Conservation (phyloP, 2,329 filamentous ascomycete species). For the Conoideocrella luteorostrata region DNA sequence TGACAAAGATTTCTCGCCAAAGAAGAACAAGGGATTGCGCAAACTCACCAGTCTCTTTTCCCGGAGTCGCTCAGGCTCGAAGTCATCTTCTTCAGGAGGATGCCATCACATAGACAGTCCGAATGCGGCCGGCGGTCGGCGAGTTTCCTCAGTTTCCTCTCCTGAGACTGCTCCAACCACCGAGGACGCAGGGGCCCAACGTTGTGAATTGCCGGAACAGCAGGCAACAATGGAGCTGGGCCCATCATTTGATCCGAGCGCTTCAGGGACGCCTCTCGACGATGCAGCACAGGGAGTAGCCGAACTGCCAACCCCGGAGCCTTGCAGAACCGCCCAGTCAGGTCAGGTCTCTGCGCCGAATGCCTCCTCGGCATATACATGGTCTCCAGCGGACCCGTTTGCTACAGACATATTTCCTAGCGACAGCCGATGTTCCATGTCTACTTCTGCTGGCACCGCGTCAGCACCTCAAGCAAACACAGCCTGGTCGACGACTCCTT, state of each 20-base stretch:
- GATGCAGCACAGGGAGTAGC: neutral
- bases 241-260: neutral
- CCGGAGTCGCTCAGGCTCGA: neutral
- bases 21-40: neutral
- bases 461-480: neutral
- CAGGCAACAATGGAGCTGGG: neutral
- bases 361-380: neutral
- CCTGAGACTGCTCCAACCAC: neutral
- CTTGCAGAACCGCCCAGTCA: neutral
- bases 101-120: neutral
- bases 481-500: neutral
- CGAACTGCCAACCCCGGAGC: neutral
- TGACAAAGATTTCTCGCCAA: neutral
- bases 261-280: neutral
- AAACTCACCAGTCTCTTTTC: neutral
- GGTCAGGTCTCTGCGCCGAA: neutral
- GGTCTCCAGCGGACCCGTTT: too few species aligned
- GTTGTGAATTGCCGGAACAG: neutral
- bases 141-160: neutral
- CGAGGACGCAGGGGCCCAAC: neutral
- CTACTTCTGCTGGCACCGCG: neutral
- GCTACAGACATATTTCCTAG: neutral
- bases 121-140: neutral
- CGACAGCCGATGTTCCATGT: neutral
- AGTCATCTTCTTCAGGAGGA: neutral